Percentiles rank a stretch among this genome's conserved stretches.
phyloP scores from a whole-genome alignment of 225 moss, liverwort and hornwort species.

The Polytrichum formosum region DNA sequence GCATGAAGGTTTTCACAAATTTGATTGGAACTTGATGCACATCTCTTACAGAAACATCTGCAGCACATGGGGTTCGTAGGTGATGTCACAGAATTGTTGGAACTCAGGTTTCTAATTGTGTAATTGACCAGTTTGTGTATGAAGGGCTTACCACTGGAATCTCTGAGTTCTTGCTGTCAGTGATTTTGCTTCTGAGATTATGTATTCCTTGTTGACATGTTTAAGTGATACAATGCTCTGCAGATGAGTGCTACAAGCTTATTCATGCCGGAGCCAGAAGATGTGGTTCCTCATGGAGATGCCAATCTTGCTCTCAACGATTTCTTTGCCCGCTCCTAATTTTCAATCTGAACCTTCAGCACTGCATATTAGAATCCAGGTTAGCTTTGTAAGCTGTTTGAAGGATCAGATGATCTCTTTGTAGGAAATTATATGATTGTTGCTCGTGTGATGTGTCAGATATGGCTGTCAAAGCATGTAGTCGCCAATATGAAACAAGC shows the following conservation, averaged over 20 bases:
- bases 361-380: neutral
- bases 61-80: no score
- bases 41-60: no score
- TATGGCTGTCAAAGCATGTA: conserved; percentile 1
- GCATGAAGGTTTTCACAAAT: no score
- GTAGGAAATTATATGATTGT: conserved; percentile 6
- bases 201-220: no score
- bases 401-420: neutral
- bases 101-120: no score
- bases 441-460: neutral
- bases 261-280: conserved; percentile 97
- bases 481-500: conserved; percentile 5
- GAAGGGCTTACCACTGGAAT: no score
- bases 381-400: conserved; percentile 6
- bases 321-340: conserved; percentile 78
- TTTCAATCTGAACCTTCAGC: neutral
- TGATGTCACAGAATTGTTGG: no score
- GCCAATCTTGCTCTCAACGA: conserved; percentile 95
- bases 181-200: no score
- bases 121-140: no score
- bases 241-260: conserved; percentile 69
- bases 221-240: conserved; percentile 5
- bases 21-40: no score
- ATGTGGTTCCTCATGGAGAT: conserved; percentile 89
- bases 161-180: no score